Evolutionary conservation across 352 stramenopile genomes (phyloP).

Genomic region (Phytophthora sansomeana): DNA sequence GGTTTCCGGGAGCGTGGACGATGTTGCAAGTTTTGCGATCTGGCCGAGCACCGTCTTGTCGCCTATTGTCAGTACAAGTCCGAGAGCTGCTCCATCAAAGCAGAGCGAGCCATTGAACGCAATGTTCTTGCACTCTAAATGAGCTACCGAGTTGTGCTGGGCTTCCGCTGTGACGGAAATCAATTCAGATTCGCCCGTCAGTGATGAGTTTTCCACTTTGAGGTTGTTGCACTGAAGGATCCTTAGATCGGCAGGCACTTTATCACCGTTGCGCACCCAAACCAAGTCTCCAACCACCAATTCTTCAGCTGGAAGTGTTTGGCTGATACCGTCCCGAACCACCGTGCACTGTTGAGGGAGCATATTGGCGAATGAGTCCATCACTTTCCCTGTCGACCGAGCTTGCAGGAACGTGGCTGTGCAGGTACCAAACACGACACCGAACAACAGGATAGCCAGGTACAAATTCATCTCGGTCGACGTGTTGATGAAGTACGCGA

Average conservation of each 20-base stretch:
- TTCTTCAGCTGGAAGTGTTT: constrained; percentile 51
- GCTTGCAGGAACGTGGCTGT: constrained; percentile 52
- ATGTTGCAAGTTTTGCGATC: constrained; percentile 54
- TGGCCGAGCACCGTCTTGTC: constrained; percentile 63
- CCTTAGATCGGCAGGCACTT: constrained; percentile 58
- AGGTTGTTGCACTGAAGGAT: constrained; percentile 59
- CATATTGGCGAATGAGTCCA: constrained; percentile 68
- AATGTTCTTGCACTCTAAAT: constrained; percentile 59
- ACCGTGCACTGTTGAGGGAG: constrained; percentile 49
- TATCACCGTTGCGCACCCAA: constrained; percentile 58
- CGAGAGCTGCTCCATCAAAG: constrained; percentile 51
- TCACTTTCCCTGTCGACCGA: constrained; percentile 51
- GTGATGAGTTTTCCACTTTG: constrained; percentile 71
- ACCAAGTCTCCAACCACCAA: constrained; percentile 63
- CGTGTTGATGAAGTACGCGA: constrained; percentile 51
- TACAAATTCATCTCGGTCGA: constrained; percentile 52
- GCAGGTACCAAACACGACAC: constrained; percentile 48
- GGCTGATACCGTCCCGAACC: constrained; percentile 52
- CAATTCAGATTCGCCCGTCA: constrained; percentile 65
- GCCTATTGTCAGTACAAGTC: constrained; percentile 53
- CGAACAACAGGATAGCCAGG: constrained; percentile 49
- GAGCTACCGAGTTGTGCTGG: constrained; percentile 31
- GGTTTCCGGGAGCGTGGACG: constrained; percentile 37
- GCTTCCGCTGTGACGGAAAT: constrained; percentile 39
- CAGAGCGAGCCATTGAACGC: constrained; percentile 59